phyloP scores from a whole-genome alignment of 2,329 filamentous ascomycete species.

The Colletotrichum siamense region DNA sequence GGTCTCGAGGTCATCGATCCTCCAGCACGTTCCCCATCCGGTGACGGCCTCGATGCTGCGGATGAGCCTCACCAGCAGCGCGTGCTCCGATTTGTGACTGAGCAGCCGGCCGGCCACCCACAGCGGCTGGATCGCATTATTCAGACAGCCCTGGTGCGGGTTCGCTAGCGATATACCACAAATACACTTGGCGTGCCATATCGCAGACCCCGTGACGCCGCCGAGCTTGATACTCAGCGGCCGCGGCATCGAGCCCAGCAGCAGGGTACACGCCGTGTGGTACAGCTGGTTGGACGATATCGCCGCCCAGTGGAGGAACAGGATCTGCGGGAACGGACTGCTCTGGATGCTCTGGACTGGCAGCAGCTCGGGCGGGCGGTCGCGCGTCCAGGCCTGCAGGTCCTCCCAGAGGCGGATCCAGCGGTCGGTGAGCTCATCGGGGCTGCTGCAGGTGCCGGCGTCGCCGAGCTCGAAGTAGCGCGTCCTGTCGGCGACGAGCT shows the following conservation, averaged over 20 bases:
- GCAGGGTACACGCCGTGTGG: constrained; percentile 59
- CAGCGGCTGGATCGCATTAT: constrained; percentile 63
- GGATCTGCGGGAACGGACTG: constrained; percentile 54
- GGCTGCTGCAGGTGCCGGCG: constrained; percentile 46
- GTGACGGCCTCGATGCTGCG: constrained; percentile 55
- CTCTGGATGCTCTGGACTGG: constrained; percentile 49
- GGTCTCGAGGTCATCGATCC: constrained; percentile 55
- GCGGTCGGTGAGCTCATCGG: constrained; percentile 41
- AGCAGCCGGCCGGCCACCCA: constrained; percentile 61
- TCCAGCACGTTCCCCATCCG: constrained; percentile 59
- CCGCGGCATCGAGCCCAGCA: constrained; percentile 49
- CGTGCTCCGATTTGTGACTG: constrained; percentile 52
- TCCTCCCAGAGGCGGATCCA: constrained; percentile 57
- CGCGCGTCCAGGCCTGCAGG: constrained; percentile 51
- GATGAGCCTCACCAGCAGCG: constrained; percentile 47
- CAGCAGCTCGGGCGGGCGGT: constrained; percentile 51
- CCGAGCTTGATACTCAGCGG: constrained; percentile 23
- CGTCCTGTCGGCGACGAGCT: constrained; percentile 55
- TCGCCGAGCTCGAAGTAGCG: constrained; percentile 52
- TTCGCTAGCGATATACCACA: constrained; percentile 63
- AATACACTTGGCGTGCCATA: constrained; percentile 62
- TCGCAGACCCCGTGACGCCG: constrained; percentile 39
- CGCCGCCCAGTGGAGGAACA: constrained; percentile 58
- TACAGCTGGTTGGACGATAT: constrained; percentile 64
- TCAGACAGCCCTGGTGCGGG: constrained; percentile 59